Evolutionary conservation across 441 rosid genomes (phyloP), one percentile per base, ranked within the genome.

Genomic region (Corymbia calophylla): DNA sequence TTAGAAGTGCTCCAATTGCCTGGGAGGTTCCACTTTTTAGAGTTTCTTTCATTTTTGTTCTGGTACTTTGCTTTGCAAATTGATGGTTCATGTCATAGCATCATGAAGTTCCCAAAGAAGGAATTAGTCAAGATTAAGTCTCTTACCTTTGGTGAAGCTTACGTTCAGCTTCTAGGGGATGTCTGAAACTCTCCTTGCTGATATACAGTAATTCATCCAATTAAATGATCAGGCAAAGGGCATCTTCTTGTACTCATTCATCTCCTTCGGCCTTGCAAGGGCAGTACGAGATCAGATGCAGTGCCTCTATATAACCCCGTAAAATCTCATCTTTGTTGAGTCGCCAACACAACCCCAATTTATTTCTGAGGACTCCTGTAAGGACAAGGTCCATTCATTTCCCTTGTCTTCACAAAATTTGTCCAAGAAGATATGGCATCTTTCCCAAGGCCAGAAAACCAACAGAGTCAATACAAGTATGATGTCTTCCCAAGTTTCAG

Each of bases 401-500:
- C 62, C 23, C 27, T 56, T 8, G 62, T 56, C 62, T 56, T 56
- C 23, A 21, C 62, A 23, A 56, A 8, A 23, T 23, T 56, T 23
- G 64, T 58, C 64, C 64, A 25, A 58, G 64, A 58, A 25, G 64
- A 9, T 11, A 58, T 58, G 64, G 64, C 64, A 25, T 25, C 64
- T 25, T 58, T 10, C 29, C n/a, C n/a, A 58, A 10, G 64, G 64
- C 62, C 21, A 35, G 39, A 35, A 35, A 35, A 35, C 39, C 39
- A 35, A 35, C 39, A 35, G 39, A 35, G 39, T 35, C 64, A 11
- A 58, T 58, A 10, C 29, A 90, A 88, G 32, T 56, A 90, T 48
- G 89, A 88, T 27, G 90, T 90, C 31, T 90, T 90, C 84, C 89
- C 66, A 15, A 62, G 89, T 47, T 90, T 90, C 55, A 58, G 73